Percentiles rank a stretch among this genome's conserved stretches.
Evolutionary conservation across 441 rosid species (phyloP).

Genomic region (Capsella rubella): DNA sequence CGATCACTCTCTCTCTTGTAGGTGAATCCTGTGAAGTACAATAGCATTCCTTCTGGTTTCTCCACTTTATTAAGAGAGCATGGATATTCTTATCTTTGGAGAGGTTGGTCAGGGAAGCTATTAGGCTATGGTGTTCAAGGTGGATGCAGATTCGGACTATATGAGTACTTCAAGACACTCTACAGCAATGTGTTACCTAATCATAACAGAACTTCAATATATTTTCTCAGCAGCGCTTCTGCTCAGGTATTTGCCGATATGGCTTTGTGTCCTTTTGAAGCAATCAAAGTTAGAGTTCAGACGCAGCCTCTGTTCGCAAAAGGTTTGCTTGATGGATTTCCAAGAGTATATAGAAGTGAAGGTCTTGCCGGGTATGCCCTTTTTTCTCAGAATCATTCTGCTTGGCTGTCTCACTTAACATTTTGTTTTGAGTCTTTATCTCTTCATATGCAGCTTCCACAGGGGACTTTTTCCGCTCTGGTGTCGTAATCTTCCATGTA

Average conservation of each 20-base stretch:
- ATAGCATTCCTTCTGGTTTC: conserved; percentile 63
- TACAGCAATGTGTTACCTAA: conserved; percentile 64
- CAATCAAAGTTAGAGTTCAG: conserved; percentile 75
- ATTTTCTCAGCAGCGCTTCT: conserved; percentile 81
- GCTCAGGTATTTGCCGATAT: conserved; percentile 79
- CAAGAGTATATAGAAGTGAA: conserved; percentile 67
- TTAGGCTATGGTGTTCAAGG: conserved; percentile 85
- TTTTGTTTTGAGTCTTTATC: conserved; percentile 17
- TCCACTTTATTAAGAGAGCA: conserved; percentile 65
- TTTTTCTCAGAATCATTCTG: conserved; percentile 7
- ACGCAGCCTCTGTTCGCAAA: conserved; percentile 72
- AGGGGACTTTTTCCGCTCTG: conserved; percentile 62
- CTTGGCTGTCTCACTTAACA: background rate
- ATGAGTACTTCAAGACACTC: conserved; percentile 73
- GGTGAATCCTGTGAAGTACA: conserved; percentile 75
- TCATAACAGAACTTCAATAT: conserved; percentile 57
- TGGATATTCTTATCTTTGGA: conserved; percentile 74
- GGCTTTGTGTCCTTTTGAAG: conserved; percentile 82
- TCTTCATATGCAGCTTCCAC: conserved; percentile 59
- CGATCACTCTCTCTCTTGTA: conserved; percentile 37
- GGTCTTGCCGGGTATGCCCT: conserved; percentile 65
- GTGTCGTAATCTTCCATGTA: conserved; percentile 72
- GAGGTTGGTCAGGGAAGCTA: conserved; percentile 82
- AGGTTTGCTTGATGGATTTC: conserved; percentile 79
- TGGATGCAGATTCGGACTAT: conserved; percentile 77